Conservation (phyloP, 2,329 filamentous ascomycete genomes). For the Oidium heveae region DNA sequence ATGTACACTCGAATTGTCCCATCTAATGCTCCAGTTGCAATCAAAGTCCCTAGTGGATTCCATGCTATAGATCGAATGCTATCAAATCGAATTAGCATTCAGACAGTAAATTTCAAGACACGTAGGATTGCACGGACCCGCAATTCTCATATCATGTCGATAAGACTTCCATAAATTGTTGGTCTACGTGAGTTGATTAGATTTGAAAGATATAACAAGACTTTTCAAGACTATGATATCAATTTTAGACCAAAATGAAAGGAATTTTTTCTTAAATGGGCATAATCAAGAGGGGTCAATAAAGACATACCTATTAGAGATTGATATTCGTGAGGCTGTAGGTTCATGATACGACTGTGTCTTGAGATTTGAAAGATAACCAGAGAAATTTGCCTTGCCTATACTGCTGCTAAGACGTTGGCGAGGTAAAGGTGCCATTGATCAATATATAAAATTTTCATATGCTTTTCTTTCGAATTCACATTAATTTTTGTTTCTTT, state of each 20-base stretch:
- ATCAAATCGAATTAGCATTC: constrained; percentile 1
- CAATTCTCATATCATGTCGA: too few species aligned
- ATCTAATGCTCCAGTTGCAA: constrained; percentile 57
- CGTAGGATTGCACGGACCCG: too few species aligned
- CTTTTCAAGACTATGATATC: too few species aligned
- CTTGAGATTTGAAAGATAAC: constrained; percentile 40
- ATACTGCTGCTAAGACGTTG: constrained; percentile 25
- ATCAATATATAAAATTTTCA: too few species aligned
- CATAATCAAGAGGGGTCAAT: not conserved
- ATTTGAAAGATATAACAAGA: too few species aligned
- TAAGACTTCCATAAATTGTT: too few species aligned
- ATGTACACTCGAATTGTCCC: constrained; percentile 37
- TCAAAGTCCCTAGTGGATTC: constrained; percentile 62
- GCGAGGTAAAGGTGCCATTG: constrained; percentile 11
- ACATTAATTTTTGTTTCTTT: too few species aligned
- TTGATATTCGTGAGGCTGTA: not conserved
- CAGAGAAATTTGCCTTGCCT: constrained; percentile 44
- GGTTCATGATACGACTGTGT: constrained; percentile 34
- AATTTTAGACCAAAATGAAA: not conserved
- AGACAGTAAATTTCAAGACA: too few species aligned
- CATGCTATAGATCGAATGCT: constrained; percentile 64
- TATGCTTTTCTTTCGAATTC: too few species aligned
- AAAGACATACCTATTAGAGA: constrained; percentile 1
- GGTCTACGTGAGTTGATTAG: too few species aligned
- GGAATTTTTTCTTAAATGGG: too few species aligned